Evolutionary conservation across 2,329 filamentous ascomycete species (phyloP).

Genomic region (Diplodia sapinea): DNA sequence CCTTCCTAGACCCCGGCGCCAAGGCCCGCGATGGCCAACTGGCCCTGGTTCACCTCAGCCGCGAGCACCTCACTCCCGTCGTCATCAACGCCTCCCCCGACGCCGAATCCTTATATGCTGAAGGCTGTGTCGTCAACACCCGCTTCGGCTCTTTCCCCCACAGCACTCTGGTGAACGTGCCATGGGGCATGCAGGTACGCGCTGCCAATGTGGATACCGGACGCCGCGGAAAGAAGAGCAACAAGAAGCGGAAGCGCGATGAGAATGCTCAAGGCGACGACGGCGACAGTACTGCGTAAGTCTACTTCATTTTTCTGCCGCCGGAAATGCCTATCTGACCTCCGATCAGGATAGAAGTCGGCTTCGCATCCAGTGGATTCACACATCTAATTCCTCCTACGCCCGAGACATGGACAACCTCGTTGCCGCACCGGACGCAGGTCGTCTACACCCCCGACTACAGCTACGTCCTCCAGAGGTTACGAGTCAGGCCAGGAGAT

Average conservation of each 20-base stretch:
- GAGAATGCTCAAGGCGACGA: constrained; percentile 44
- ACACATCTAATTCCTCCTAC: constrained; percentile 79
- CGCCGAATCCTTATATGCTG: constrained; percentile 49
- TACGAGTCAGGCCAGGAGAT: constrained; percentile 74
- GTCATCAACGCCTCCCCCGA: constrained; percentile 54
- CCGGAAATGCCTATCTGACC: neutral
- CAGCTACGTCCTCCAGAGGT: constrained; percentile 79
- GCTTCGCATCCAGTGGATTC: constrained; percentile 69
- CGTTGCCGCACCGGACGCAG: constrained; percentile 80
- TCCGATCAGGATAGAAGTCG: constrained; percentile 39
- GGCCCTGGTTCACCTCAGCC: constrained; percentile 84
- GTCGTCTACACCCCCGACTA: constrained; percentile 88
- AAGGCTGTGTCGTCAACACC: constrained; percentile 73
- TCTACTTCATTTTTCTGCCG: neutral
- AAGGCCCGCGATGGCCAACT: constrained; percentile 69
- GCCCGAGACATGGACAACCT: constrained; percentile 81
- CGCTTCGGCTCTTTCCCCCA: constrained; percentile 79
- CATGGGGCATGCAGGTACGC: constrained; percentile 90
- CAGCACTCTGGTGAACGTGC: constrained; percentile 65
- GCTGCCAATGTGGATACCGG: constrained; percentile 91
- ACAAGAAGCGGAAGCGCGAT: constrained; percentile 56
- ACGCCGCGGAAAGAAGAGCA: constrained; percentile 73
- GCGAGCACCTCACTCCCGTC: constrained; percentile 81
- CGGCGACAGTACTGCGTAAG: constrained; percentile 37
- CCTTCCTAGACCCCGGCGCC: constrained; percentile 76